Base-by-base conservation (phyloP, 2,329 filamentous ascomycete species). In the Aspergillus cejpii region DNA sequence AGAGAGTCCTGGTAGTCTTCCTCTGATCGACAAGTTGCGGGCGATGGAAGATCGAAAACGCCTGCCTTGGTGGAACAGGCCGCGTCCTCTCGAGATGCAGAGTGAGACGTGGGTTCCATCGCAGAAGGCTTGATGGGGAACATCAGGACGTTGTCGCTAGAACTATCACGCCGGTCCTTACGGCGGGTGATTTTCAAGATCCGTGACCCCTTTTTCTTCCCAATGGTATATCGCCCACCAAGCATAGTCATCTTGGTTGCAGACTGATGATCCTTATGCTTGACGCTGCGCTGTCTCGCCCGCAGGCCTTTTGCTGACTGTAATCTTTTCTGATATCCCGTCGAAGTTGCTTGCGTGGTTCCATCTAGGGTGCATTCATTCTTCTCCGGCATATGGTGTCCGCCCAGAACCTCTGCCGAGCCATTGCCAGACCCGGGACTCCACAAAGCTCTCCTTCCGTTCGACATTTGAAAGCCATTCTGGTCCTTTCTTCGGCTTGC, bases 341-440 rank as follows among this genome's bases (percentile, higher is more conserved):
- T 26, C 19, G 44, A 14, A 17, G 39, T 43, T 6, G 39, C 44
- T 27, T 45, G 45, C 12, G 34, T 26, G 15, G 36, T 43, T 17
- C 39, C 33, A 21, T 24, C 17, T 3, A 39, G 42, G 12, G 29
- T n/a, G 21, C 19, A n/a, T 6, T 23, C 21, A 24, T 37, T 36
- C 11, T 42, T 37, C 10, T 19, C 37, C 12, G 39, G 37, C 14
- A 7, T 39, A 29, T 45, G 39, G 37, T 42, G 38, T 7, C 40
- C 47, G 7, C 28, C 24, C 38, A 31, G 28, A 29, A 23, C 38
- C 19, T 45, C 44, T 6, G 41, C 37, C 23, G 45, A 40, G 31
- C 44, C 43, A 19, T 49, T 48, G 41, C 48, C 47, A 19, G 48
- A 47, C 27, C 49, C 51, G 36, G 47, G 51, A 24, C 45, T 45